Evolutionary conservation across 1,284 basidiomycete species (phyloP), one percentile per base, ranked within the genome.

Genomic region (Gymnopus androsaceus): DNA sequence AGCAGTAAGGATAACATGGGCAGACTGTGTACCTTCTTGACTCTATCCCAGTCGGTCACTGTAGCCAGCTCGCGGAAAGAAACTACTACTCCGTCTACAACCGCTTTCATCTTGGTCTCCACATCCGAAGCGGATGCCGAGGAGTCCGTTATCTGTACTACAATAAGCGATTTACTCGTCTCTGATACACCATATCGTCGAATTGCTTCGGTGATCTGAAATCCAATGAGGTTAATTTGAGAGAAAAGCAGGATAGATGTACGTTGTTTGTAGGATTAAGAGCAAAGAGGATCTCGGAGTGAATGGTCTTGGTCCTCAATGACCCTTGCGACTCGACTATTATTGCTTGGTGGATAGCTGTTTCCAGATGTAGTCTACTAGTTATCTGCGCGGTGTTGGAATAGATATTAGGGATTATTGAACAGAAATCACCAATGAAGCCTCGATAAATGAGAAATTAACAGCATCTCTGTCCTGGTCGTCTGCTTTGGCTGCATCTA

Each of bases 391-490:
- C 27, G 34, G 27, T 28, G 33, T 37, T 25, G 3, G 49, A 21
- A 41, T 19, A 28, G 15, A 30, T 8, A 36, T 23, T n/a, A n/a
- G n/a, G 28, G 12, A 14, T 40, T 3, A 12, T 3, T 21, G 53
- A 60, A 87, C 83, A 60, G 85, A 77, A 52, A 82, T 69, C 51
- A 82, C 81, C 62, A 80, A 65, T 4, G 62, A 71, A 21, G 90
- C 91, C 68, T 96, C 90, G 63, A 98, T 76, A 71, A 96, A 97
- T 0, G 90, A 90, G 73, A 91, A 96, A 67, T 95, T 92, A 60
- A 96, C 78, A 14, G 81, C 79, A 23, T 83, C 82, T 47, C 91
- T 80, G 62, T 91, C 87, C 3, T 63, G 63, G n/a, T 90, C 83
- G 15, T 91, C 92, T 51, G 82, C 71, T 2, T 77, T 80, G 3